These are phyloP conservation scores for Barnettozyma wickerhamii DNA, from an alignment of 805 yeast genomes.

Conservation along the genomic window DNA sequence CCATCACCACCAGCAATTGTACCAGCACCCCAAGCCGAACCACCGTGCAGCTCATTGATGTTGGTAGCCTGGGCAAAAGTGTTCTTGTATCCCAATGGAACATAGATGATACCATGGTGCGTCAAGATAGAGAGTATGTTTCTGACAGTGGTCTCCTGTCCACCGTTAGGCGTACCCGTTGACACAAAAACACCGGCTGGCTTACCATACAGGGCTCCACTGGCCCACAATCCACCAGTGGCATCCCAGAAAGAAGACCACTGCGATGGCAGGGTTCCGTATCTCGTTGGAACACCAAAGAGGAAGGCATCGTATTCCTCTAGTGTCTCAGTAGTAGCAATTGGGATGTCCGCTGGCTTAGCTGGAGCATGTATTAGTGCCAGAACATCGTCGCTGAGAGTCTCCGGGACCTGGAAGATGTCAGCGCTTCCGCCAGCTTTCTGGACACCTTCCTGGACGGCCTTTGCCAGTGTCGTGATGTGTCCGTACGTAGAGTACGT, in stretches of 20 bases:
- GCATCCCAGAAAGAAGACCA: constrained; percentile 71
- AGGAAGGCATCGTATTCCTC: constrained; percentile 65
- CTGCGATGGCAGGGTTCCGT: constrained; percentile 72
- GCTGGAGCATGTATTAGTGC: constrained; percentile 61
- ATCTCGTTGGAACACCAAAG: constrained; percentile 80
- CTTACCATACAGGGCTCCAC: constrained; percentile 66
- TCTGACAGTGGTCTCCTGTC: constrained; percentile 69
- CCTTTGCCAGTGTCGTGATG: constrained; percentile 61
- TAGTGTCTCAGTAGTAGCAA: constrained; percentile 54
- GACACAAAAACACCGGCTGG: constrained; percentile 68
- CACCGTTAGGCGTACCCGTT: constrained; percentile 73
- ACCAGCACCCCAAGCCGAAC: constrained; percentile 88
- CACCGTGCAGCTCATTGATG: constrained; percentile 71
- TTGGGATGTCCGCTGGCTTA: constrained; percentile 48
- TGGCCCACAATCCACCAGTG: constrained; percentile 75
- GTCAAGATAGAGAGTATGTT: constrained; percentile 53
- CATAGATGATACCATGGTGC: constrained; percentile 75
- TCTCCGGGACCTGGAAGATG: constrained; percentile 78
- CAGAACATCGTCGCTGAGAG: constrained; percentile 61
- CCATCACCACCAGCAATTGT: constrained; percentile 73
- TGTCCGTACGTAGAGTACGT: constrained; percentile 84
- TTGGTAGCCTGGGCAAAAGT: constrained; percentile 51
- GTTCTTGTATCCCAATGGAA: constrained; percentile 71
- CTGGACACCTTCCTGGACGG: constrained; percentile 65
- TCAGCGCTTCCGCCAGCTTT: constrained; percentile 63